These are phyloP conservation scores for Xylariaceae sp. DNA, from an alignment of 2,329 filamentous ascomycete species.

Conservation along the genomic window DNA sequence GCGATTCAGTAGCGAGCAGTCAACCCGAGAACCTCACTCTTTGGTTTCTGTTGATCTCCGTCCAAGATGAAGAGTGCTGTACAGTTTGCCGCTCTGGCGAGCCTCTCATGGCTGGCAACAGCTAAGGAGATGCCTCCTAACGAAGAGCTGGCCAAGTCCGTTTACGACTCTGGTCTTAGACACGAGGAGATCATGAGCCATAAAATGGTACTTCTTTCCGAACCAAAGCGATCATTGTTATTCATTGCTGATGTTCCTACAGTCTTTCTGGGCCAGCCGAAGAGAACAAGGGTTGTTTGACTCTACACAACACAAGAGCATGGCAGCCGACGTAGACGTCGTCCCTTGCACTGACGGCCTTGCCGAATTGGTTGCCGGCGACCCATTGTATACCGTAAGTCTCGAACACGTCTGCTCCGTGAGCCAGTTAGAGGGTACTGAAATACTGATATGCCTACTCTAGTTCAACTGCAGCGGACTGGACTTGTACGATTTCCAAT, in stretches of 20 bases:
- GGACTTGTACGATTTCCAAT: conserved; percentile 38
- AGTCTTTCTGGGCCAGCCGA: conserved; percentile 32
- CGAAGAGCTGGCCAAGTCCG: conserved; percentile 26
- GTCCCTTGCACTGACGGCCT: conserved; percentile 27
- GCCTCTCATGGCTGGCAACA: conserved; percentile 24
- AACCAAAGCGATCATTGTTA: neutral
- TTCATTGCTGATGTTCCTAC: conserved; percentile 3
- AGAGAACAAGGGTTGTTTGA: conserved; percentile 29
- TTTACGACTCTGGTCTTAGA: conserved; percentile 33
- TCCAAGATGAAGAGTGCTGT: conserved; percentile 29
- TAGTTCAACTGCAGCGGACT: conserved; percentile 30
- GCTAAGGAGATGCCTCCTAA: conserved; percentile 33
- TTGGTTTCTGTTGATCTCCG: conserved; percentile 6
- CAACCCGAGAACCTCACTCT: conserved; percentile 8
- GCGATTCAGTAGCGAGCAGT: conserved; percentile 8
- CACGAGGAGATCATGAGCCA: conserved; percentile 32
- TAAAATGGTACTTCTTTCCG: conserved; percentile 25
- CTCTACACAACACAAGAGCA: conserved; percentile 30
- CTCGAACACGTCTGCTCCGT: too few species aligned
- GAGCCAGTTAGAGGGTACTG: too few species aligned
- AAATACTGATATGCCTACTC: too few species aligned
- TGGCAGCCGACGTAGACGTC: conserved; percentile 19
- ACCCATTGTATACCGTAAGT: conserved; percentile 24
- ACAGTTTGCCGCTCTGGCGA: conserved; percentile 27
- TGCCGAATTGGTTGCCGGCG: conserved; percentile 25